These are phyloP conservation scores for Eucalyptus albens DNA, from an alignment of 345 rosid species.

Conservation along the genomic window DNA sequence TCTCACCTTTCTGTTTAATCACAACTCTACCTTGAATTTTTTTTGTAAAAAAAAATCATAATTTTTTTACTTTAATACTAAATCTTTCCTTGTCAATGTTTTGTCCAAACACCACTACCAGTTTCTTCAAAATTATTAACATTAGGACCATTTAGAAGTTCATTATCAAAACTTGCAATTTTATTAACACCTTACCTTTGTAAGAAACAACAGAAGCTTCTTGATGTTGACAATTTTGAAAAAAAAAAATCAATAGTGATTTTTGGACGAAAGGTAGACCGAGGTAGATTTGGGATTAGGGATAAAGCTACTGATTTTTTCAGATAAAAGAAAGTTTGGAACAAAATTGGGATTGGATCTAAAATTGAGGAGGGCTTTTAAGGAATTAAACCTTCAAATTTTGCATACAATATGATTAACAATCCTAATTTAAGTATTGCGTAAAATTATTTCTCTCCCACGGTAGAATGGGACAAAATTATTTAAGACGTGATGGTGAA, in stretches of 20 bases:
- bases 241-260: background rate
- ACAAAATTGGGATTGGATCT: background rate
- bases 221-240: background rate
- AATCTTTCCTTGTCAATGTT: background rate
- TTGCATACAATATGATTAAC: background rate
- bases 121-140: background rate
- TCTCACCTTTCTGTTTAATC: background rate
- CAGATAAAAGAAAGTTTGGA: background rate
- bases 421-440: background rate
- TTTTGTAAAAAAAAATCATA: background rate
- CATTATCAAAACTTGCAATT: background rate
- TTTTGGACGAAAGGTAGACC: background rate
- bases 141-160: background rate
- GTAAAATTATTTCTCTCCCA: background rate
- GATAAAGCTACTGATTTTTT: background rate
- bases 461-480: background rate
- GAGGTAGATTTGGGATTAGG: rapidly evolving
- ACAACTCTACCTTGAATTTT: background rate
- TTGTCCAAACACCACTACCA: background rate
- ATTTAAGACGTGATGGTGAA: background rate
- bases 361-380: background rate
- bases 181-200: background rate
- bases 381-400: background rate
- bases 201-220: background rate
- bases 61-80: background rate